A percentile compares a stretch with the other conserved stretches of the same genome.
Conservation (phyloP, 75 land plant species). For the Pinus taeda region DNA sequence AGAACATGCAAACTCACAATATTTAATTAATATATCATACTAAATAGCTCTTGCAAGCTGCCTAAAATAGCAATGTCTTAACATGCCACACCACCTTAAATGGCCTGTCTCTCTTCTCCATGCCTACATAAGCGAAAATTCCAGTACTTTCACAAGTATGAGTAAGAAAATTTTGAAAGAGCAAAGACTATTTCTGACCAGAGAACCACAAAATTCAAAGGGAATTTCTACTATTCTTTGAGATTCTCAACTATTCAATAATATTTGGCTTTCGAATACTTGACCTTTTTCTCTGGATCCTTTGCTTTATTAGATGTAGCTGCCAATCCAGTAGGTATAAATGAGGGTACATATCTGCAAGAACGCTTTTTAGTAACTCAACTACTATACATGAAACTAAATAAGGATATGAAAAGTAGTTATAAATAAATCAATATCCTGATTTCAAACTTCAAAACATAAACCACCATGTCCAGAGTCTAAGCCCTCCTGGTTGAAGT, state of each 20-base stretch:
- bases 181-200: background rate
- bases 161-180: background rate
- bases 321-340: conserved; percentile 55
- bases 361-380: background rate
- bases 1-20: background rate
- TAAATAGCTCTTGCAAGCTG: background rate
- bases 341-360: conserved; percentile 51
- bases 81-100: background rate
- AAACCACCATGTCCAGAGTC: background rate
- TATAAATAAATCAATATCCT: background rate
- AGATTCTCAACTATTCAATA: background rate
- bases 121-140: background rate
- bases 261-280: background rate
- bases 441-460: background rate
- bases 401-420: background rate
- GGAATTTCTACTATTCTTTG: background rate
- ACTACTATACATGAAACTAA: background rate
- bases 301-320: conserved; percentile 36
- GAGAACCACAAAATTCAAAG: background rate
- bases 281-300: conserved; percentile 47
- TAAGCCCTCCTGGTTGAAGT: background rate
- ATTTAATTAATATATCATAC: background rate
- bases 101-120: background rate
- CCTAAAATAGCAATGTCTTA: background rate
- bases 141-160: background rate